phyloP scores from a whole-genome alignment of 2,329 filamentous ascomycete genomes.

The Aspergillus tubingensis region DNA sequence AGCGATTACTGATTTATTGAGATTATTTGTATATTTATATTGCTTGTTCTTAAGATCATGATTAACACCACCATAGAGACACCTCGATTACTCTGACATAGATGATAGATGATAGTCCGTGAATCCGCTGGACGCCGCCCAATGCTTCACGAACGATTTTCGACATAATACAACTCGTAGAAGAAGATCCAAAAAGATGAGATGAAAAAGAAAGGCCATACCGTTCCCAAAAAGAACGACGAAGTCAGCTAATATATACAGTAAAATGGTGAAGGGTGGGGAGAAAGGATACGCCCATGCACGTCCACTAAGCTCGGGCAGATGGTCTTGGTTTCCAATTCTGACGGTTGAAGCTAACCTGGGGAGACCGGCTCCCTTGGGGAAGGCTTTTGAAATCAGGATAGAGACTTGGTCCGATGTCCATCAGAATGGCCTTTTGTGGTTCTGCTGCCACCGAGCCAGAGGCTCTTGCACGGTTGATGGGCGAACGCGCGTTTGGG shows the following conservation, averaged over 20 bases:
- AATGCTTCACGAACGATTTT: constrained; percentile 31
- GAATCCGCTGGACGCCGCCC: constrained; percentile 29
- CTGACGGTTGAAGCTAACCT: constrained; percentile 34
- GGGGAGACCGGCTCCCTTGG: constrained; percentile 34
- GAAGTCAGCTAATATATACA: constrained; percentile 18
- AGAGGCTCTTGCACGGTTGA: constrained; percentile 31
- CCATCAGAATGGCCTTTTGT: constrained; percentile 49
- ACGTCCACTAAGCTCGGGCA: constrained; percentile 29
- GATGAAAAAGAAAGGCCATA: constrained; percentile 18
- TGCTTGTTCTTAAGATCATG: constrained; percentile 5
- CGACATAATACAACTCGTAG: constrained; percentile 27
- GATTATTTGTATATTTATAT: background rate
- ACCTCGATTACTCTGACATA: constrained; percentile 2
- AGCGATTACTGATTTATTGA: background rate
- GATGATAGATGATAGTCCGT: background rate
- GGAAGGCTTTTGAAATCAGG: constrained; percentile 31
- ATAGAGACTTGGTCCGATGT: constrained; percentile 42
- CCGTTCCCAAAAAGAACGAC: constrained; percentile 16
- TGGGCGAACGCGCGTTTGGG: constrained; percentile 24
- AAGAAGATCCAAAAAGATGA: constrained; percentile 7
- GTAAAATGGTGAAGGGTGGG: constrained; percentile 10
- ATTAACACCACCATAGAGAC: constrained; percentile 1
- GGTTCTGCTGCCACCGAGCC: constrained; percentile 39
- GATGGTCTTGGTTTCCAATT: constrained; percentile 36
- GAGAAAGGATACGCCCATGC: background rate